phyloP scores from a whole-genome alignment of 441 rosid species.

The Pelargonium myrrhifolium region DNA sequence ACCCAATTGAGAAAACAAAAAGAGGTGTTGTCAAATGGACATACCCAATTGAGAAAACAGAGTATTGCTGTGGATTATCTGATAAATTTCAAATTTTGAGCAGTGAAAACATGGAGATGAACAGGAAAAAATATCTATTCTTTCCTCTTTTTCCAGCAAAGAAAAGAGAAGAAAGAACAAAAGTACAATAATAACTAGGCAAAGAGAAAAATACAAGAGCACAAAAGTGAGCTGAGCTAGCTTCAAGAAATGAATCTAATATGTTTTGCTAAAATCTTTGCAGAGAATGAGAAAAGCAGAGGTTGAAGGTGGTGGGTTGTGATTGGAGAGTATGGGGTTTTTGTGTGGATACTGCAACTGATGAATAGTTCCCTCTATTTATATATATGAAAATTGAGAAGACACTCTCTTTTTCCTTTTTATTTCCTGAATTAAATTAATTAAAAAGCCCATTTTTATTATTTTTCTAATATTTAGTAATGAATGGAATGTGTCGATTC shows the following conservation, averaged over 20 bases:
- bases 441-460: not conserved
- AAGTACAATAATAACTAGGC: not conserved
- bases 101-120: slow-evolving; percentile 14
- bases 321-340: slow-evolving; percentile 41
- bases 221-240: slow-evolving; percentile 17
- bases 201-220: slow-evolving; percentile 12
- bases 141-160: slow-evolving; percentile 24
- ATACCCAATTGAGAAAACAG: slow-evolving; percentile 14
- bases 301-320: slow-evolving; percentile 32
- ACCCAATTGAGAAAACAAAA: not conserved
- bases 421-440: not conserved
- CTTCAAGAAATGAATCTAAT: slow-evolving; percentile 35
- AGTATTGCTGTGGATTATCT: slow-evolving; percentile 4
- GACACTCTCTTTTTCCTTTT: slow-evolving; percentile 8
- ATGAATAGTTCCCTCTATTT: slow-evolving; percentile 30
- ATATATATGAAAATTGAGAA: slow-evolving; percentile 13
- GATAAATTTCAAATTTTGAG: slow-evolving; percentile 9
- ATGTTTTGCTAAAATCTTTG: slow-evolving; percentile 16
- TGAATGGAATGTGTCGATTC: too few relatives aligned
- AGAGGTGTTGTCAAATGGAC: slow-evolving; percentile 13
- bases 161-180: slow-evolving; percentile 16
- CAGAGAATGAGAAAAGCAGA: slow-evolving; percentile 14
- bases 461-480: too few relatives aligned
- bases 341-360: slow-evolving; percentile 35
- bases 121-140: slow-evolving; percentile 26